phyloP scores from a whole-genome alignment of 2,329 filamentous ascomycete genomes.

The Fusarium begoniae region DNA sequence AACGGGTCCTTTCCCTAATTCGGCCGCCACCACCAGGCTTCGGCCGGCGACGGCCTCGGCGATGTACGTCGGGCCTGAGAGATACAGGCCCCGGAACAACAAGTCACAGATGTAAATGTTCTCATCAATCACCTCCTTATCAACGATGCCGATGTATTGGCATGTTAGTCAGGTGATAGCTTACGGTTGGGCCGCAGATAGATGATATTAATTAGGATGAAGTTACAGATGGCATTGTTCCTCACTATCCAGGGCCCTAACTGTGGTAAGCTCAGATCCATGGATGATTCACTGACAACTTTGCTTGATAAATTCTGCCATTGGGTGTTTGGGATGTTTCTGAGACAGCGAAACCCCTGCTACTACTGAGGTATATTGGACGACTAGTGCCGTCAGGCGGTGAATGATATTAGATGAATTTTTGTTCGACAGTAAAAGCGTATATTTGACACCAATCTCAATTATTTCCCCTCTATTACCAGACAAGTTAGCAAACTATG shows the following conservation, averaged over 20 bases:
- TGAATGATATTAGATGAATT: constrained; percentile 4
- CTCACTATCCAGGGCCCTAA: background rate
- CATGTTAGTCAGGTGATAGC: background rate
- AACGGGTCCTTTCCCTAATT: constrained; percentile 27
- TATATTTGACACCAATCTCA: background rate
- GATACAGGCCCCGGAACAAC: background rate
- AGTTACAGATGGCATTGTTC: background rate
- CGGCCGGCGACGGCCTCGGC: constrained; percentile 24
- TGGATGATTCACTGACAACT: background rate
- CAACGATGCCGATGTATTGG: background rate
- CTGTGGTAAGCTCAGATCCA: constrained; percentile 7
- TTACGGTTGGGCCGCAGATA: background rate
- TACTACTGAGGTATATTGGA: background rate
- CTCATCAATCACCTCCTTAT: background rate
- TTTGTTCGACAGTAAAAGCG: background rate
- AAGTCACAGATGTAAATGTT: background rate
- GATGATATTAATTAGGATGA: background rate
- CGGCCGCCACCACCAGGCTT: constrained; percentile 3
- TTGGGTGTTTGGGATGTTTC: constrained; percentile 4
- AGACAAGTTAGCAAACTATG: background rate
- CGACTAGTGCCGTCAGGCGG: constrained; percentile 8
- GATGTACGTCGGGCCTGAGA: background rate
- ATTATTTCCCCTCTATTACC: background rate
- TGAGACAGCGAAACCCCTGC: constrained; percentile 19
- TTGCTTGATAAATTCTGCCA: background rate